Conservation (phyloP, 1,139 yeast genomes). For the Pneumocystis wakefieldiae region DNA sequence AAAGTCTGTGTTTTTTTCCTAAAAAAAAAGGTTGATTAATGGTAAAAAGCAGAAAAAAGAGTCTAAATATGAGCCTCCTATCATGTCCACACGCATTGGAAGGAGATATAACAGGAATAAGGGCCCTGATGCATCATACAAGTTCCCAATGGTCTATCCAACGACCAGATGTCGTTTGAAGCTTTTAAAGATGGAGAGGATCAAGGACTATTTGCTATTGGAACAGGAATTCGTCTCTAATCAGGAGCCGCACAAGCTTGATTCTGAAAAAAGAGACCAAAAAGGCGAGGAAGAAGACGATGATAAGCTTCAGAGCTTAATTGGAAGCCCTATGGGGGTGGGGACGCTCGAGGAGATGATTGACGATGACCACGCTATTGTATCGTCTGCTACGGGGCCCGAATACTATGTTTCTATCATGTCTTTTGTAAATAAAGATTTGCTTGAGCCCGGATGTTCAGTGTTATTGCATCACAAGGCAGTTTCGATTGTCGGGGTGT, state of each 20-base stretch:
- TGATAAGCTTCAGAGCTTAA: constrained; percentile 56
- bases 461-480: constrained; percentile 81
- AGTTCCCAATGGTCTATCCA: constrained; percentile 80
- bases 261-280: constrained; percentile 65
- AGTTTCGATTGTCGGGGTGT: constrained; percentile 71
- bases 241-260: constrained; percentile 88
- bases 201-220: constrained; percentile 82
- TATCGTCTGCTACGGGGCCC: constrained; percentile 88
- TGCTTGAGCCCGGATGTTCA: constrained; percentile 95
- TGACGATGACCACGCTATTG: constrained; percentile 98
- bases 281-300: constrained; percentile 91
- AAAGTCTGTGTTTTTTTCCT: neutral
- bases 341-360: constrained; percentile 94
- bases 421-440: constrained; percentile 94
- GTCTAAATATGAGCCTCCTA: constrained; percentile 98
- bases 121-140: constrained; percentile 79
- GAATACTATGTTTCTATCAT: constrained; percentile 91
- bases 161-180: constrained; percentile 86
- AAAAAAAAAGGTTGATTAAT: neutral
- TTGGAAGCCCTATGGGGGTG: constrained; percentile 87
- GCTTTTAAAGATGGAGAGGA: constrained; percentile 81
- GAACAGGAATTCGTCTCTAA: constrained; percentile 95
- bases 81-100: constrained; percentile 70
- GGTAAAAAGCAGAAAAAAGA: constrained; percentile 23
- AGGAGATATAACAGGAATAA: constrained; percentile 45